phyloP scores from a whole-genome alignment of 495 filamentous ascomycete genomes.

The Aspergillus coremiiformis region DNA sequence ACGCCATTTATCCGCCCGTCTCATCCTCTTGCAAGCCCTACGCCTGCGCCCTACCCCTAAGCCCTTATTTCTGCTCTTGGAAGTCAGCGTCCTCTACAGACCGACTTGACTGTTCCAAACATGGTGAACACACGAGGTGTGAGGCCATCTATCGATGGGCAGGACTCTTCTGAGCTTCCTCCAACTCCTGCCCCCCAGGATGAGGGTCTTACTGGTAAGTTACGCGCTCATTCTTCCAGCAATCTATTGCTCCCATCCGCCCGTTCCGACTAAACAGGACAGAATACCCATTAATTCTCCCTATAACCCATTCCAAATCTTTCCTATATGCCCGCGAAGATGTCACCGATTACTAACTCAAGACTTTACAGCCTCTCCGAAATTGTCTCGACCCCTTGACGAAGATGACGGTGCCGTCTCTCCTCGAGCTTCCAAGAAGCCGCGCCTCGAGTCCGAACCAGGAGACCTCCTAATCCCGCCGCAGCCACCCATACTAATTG shows the following conservation, averaged over 20 bases:
- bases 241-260: background rate
- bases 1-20: conserved; percentile 11
- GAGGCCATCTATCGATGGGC: conserved; percentile 27
- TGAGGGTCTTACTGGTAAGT: conserved; percentile 34
- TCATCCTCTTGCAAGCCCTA: conserved; percentile 26
- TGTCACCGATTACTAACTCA: background rate
- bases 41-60: conserved; percentile 45
- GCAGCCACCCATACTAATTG: conserved; percentile 13
- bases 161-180: conserved; percentile 25
- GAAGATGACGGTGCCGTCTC: conserved; percentile 27
- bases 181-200: conserved; percentile 23
- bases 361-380: conserved; percentile 17
- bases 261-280: background rate
- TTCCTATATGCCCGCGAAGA: background rate
- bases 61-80: conserved; percentile 49
- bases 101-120: conserved; percentile 14
- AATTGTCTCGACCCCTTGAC: conserved; percentile 27
- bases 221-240: background rate
- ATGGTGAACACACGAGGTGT: conserved; percentile 32
- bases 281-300: background rate
- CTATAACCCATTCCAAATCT: background rate
- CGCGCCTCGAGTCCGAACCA: conserved; percentile 29
- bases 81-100: conserved; percentile 27
- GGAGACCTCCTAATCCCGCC: conserved; percentile 18
- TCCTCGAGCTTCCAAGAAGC: conserved; percentile 38